phyloP scores from a whole-genome alignment of 208 protist genomes.

The Crithidia thermophila region DNA sequence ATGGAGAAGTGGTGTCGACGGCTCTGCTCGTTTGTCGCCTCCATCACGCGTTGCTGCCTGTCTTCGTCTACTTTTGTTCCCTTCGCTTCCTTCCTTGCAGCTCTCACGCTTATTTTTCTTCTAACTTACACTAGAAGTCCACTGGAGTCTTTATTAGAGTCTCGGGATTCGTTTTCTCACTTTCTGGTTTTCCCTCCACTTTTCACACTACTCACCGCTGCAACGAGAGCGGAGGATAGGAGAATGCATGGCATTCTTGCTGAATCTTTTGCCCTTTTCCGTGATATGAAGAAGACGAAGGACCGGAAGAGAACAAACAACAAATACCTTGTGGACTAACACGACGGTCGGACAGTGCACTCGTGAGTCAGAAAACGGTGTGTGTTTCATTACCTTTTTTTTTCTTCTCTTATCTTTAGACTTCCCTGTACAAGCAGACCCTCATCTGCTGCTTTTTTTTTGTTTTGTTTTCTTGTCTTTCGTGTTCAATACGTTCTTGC shows the following conservation, averaged over 20 bases:
- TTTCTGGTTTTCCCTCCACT: background rate
- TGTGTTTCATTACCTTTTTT: slow-evolving; percentile 8
- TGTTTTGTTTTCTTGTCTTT: slow-evolving; percentile 7
- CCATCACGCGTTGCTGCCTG: background rate
- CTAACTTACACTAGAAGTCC: background rate
- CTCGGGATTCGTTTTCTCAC: background rate
- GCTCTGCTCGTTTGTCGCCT: background rate
- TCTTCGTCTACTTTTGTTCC: background rate
- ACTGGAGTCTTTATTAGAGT: background rate
- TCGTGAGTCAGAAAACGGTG: background rate
- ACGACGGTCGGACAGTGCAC: too few species aligned
- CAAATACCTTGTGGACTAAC: too few species aligned
- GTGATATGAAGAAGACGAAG: too few species aligned
- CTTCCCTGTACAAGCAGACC: too few species aligned
- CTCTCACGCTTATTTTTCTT: background rate
- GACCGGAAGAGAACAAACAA: too few species aligned
- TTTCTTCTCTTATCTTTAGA: background rate
- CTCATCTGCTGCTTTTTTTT: background rate
- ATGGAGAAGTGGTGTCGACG: background rate
- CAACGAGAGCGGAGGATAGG: too few species aligned
- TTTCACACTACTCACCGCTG: background rate
- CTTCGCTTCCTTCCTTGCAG: background rate
- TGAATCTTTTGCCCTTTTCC: too few species aligned
- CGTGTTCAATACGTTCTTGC: background rate
- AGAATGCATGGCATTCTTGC: too few species aligned